Base-by-base conservation (phyloP, 495 filamentous ascomycete species). In the Staphylotrichum tortipilum region DNA sequence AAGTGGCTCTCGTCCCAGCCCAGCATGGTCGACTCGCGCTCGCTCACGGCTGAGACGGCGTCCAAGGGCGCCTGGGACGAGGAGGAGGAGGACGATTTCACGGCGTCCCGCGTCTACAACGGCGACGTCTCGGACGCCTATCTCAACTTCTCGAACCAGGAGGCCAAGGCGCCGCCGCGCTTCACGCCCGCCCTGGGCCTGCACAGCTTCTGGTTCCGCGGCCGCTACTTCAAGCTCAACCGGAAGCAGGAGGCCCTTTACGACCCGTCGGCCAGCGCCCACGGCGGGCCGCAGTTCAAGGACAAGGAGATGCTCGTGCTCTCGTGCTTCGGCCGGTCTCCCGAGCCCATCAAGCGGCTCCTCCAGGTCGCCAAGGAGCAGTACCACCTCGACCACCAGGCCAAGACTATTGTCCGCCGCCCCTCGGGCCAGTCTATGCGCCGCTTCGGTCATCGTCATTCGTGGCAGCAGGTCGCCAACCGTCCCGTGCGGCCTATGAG, bases 401-500 rank as follows among this genome's bases (percentile, higher is more conserved):
- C 67, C 11, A 67, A 69, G 44, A 83, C 79, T 4, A 67, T 66
- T 6, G 70, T 78, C 44, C 70, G 73, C 44, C 68, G 76, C 8
- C 78, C 76, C 4, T 52, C 53, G 0, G 68, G 59, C 28, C 48
- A 52, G 7, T 49, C 64, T 57, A 49, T 58, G 26, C 57, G 68
- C 2, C 55, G 60, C 7, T 67, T 56, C 41, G 60, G 68, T 3
- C 62, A 63, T 2, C 60, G 73, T 2, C 68, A 69, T 52, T 66
- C 61, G 49, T 92, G 87, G 87, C 58, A 69, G 21, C 74, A 78
- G 49, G 82, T 83, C 19, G 82, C 84, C 48, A 76, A 78, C 30
- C 67, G 86, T n/a, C 79, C 85, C 0, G 82, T 84, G 1, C 71
- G 89, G 21, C 84, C 90, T 3, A 80, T 96, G 70, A 76, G 78